Evolutionary conservation across 2,329 filamentous ascomycete genomes (phyloP), one percentile per base, ranked within the genome.

Genomic region (Pyrenochaeta sp.): DNA sequence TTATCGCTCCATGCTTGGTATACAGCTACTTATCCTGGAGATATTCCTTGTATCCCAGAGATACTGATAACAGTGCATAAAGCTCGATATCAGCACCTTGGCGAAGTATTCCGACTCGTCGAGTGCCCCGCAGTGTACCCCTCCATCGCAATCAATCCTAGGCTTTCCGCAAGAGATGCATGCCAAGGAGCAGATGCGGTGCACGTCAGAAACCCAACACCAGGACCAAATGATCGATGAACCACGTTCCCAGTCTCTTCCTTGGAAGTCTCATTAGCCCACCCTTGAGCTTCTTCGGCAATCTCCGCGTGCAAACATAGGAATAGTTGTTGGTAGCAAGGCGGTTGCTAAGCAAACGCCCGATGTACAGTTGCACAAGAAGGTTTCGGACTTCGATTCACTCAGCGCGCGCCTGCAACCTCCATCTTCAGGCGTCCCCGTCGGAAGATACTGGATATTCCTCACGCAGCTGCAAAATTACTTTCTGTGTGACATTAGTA

Each of bases 401-500:
- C 39, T 68, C 68, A 71, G 64, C 65, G 66, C 50, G 65, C 67
- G 62, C 65, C 58, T 61, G 59, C 51, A 45, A 55, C 56, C 3
- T 58, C n/a, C 32, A 36, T 67, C 63, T 25, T 70, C 66, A 50
- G 65, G 72, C 71, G 28, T 65, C 74, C n/a, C 72, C 69, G 13
- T 64, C 64, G 5, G 69, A 70, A 24, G 67, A 69, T 30, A 66
- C 56, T 15, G 72, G 74, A 58, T 80, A 81, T 53, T 82, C 78
- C 44, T 73, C 72, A 48, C 81, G 74, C 19, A 83, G 69, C 54
- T 82, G 78, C 45, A 78, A 76, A 61, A 83, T 81, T 28, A 83
- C 79, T 67, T 79, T 81, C 81, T 83, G 55, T 53, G 54, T 30
- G 48, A 54, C 46, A 44, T 58, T 49, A 62, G 52, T 50, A 59